Evolutionary conservation across 352 stramenopile genomes (phyloP).

Genomic region (Phytophthora parvispora): DNA sequence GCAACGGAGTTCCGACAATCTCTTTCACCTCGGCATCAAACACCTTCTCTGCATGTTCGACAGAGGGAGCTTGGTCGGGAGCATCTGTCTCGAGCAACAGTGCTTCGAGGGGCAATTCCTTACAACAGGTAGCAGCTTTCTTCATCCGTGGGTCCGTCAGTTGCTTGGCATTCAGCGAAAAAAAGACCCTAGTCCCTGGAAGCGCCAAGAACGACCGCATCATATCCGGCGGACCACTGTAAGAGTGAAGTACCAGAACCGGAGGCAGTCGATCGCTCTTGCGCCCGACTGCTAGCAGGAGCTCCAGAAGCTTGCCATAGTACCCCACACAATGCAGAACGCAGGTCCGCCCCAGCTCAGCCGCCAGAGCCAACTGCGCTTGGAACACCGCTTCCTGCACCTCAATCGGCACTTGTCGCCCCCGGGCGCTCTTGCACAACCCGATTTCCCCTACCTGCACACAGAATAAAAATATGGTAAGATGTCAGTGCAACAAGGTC

Average conservation of each 20-base stretch:
- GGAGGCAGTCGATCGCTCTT: slow-evolving; percentile 45
- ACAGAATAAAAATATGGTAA: slow-evolving; percentile 5
- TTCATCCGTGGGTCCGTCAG: slow-evolving; percentile 44
- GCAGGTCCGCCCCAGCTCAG: slow-evolving; percentile 58
- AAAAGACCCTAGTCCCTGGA: slow-evolving; percentile 56
- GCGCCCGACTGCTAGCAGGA: slow-evolving; percentile 38
- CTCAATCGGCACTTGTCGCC: slow-evolving; percentile 47
- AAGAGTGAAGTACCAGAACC: slow-evolving; percentile 77
- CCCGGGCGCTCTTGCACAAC: slow-evolving; percentile 75
- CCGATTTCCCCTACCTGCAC: slow-evolving; percentile 82
- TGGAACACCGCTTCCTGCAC: slow-evolving; percentile 62
- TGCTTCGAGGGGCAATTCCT: slow-evolving; percentile 47
- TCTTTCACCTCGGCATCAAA: neutral
- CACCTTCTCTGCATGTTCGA: slow-evolving; percentile 23
- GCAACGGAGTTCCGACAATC: slow-evolving; percentile 9
- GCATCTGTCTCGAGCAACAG: slow-evolving; percentile 83
- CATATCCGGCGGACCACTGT: slow-evolving; percentile 66
- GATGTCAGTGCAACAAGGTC: slow-evolving; percentile 3
- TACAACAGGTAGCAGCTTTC: slow-evolving; percentile 53
- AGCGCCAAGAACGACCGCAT: slow-evolving; percentile 59
- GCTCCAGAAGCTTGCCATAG: slow-evolving; percentile 74
- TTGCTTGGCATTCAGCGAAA: slow-evolving; percentile 85
- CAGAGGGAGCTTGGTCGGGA: slow-evolving; percentile 65
- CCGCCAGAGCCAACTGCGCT: slow-evolving; percentile 62
- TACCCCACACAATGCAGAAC: slow-evolving; percentile 84